Evolutionary conservation across 139 green algal species (phyloP).

Genomic region (Mesotaenium endlicherianum): DNA sequence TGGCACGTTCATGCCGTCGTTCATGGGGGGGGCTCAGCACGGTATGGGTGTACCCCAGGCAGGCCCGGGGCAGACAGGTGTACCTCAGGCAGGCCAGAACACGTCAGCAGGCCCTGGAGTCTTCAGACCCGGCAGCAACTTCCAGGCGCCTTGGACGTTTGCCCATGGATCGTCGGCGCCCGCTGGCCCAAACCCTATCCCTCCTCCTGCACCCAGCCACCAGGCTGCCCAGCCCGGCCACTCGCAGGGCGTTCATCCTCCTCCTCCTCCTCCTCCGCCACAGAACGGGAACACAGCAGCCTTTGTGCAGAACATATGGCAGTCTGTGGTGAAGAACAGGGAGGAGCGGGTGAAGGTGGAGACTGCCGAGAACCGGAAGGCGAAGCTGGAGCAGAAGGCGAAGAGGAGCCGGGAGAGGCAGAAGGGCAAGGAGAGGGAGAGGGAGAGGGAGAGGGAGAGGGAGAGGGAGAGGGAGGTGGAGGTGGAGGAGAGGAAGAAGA

Average conservation of each 20-base stretch:
- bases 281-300: background rate
- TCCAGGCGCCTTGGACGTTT: too few species aligned
- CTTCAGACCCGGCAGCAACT: background rate
- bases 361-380: background rate
- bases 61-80: background rate
- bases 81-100: background rate
- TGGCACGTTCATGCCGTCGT: too few species aligned
- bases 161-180: too few species aligned
- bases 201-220: too few species aligned
- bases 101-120: background rate
- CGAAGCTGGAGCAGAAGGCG: background rate
- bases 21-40: background rate
- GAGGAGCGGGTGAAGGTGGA: background rate
- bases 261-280: background rate
- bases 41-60: background rate
- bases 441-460: background rate
- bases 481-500: background rate
- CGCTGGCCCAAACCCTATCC: too few species aligned
- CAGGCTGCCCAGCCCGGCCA: too few species aligned
- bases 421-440: background rate
- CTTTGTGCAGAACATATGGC: slow-evolving; percentile 18
- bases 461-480: background rate
- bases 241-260: background rate
- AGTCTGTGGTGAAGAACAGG: slow-evolving; percentile 11
- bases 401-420: background rate